A percentile compares a stretch with the other conserved stretches of the same genome.
Evolutionary conservation across 208 protist genomes (phyloP).

Genomic region (Leptomonas seymouri): DNA sequence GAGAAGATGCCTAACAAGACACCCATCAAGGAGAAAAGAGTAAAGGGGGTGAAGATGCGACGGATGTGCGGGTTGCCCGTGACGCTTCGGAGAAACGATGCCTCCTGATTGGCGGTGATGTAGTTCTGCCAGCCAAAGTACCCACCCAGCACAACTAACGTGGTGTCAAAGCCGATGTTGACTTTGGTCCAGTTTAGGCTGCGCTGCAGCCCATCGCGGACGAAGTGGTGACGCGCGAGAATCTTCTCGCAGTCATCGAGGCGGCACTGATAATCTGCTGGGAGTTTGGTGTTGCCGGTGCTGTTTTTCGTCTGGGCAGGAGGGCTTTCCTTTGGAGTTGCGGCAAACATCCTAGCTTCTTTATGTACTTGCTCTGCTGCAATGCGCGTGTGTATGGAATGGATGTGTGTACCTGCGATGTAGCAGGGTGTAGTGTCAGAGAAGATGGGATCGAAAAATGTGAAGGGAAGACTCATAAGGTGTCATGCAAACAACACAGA

Average conservation of each 20-base stretch:
- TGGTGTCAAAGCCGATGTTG: constrained; percentile 14
- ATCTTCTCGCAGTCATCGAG: constrained; percentile 33
- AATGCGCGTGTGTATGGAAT: too few species aligned
- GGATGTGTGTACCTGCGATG: too few species aligned
- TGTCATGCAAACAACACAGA: too few species aligned
- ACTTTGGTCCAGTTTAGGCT: constrained; percentile 21
- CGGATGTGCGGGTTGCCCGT: constrained; percentile 39
- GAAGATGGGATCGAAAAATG: too few species aligned
- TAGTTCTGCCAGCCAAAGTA: constrained; percentile 17
- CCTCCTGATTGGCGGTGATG: constrained; percentile 31
- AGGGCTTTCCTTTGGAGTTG: background rate
- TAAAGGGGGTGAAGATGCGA: constrained; percentile 42
- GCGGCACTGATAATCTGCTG: constrained; percentile 37
- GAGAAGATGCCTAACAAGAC: constrained; percentile 34
- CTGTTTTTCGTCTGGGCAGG: constrained; percentile 6
- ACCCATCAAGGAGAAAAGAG: constrained; percentile 34
- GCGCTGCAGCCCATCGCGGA: constrained; percentile 23
- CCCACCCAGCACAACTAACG: constrained; percentile 6
- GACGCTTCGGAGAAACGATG: constrained; percentile 32
- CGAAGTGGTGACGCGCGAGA: constrained; percentile 25
- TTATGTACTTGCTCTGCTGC: too few species aligned
- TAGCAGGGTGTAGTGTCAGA: too few species aligned
- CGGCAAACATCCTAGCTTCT: constrained; percentile 8
- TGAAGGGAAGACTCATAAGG: too few species aligned
- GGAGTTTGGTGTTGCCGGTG: constrained; percentile 4